Percentiles rank a stretch among this genome's conserved stretches.
phyloP scores from a whole-genome alignment of 2,329 filamentous ascomycete genomes.

The Aureobasidium sp. region DNA sequence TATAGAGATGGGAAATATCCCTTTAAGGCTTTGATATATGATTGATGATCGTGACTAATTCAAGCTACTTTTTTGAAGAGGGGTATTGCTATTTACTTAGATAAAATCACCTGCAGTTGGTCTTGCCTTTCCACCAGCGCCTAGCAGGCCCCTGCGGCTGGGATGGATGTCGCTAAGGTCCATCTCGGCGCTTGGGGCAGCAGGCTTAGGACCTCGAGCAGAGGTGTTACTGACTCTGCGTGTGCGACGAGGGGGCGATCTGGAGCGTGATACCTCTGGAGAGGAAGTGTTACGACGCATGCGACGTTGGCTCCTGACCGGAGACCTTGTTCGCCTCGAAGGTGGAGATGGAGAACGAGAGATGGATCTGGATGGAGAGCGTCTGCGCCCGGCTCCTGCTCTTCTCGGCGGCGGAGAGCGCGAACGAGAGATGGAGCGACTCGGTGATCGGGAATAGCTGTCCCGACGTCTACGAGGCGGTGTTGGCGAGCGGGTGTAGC shows the following conservation, averaged over 20 bases:
- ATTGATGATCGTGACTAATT: background rate
- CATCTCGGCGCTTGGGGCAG: slow-evolving; percentile 15
- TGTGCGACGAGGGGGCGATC: slow-evolving; percentile 7
- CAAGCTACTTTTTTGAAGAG: background rate
- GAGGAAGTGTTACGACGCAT: slow-evolving; percentile 11
- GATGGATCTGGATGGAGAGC: slow-evolving; percentile 10
- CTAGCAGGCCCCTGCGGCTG: slow-evolving; percentile 28
- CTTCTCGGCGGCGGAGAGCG: slow-evolving; percentile 10
- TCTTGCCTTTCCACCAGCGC: slow-evolving; percentile 18
- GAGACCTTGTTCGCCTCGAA: slow-evolving; percentile 14
- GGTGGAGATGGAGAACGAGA: slow-evolving; percentile 15
- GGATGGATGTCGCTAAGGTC: slow-evolving; percentile 32
- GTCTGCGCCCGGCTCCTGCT: slow-evolving; percentile 13
- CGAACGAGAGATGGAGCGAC: background rate
- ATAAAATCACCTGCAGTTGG: slow-evolving; percentile 15
- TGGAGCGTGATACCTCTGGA: slow-evolving; percentile 9
- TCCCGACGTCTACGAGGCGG: slow-evolving; percentile 10
- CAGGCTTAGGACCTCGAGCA: background rate
- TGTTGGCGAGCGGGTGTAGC: slow-evolving; percentile 13
- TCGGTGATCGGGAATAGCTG: background rate
- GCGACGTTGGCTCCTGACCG: slow-evolving; percentile 3
- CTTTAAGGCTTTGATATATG: background rate
- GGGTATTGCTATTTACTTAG: slow-evolving; percentile 12
- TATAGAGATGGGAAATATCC: background rate
- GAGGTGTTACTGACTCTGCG: slow-evolving; percentile 4